Conservation (phyloP, 2,329 filamentous ascomycete genomes). For the Dothistroma pini region DNA sequence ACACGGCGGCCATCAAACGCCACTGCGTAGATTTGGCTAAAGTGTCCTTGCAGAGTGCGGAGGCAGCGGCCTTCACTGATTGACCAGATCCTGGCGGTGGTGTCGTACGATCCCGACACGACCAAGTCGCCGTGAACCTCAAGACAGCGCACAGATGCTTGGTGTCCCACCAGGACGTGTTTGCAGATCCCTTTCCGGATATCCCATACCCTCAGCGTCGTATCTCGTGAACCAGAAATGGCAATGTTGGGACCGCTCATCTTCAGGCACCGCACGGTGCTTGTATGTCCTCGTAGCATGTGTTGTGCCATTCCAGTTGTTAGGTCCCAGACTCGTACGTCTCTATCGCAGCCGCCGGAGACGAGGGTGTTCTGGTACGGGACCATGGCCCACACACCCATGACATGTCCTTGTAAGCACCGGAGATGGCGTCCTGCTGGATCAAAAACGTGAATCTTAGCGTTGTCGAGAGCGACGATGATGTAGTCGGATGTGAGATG, state of each 20-base stretch:
- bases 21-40: slow-evolving; percentile 98
- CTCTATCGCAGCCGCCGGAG: slow-evolving; percentile 92
- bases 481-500: slow-evolving; percentile 96
- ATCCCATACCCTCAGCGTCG: slow-evolving; percentile 93
- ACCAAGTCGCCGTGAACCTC: slow-evolving; percentile 96
- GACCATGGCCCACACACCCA: slow-evolving; percentile 99
- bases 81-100: slow-evolving; percentile 94
- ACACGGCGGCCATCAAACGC: slow-evolving; percentile 93
- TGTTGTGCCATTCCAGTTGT: slow-evolving; percentile 75
- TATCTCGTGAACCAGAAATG: slow-evolving; percentile 94
- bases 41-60: slow-evolving; percentile 86
- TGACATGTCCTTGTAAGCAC: slow-evolving; percentile 90
- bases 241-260: slow-evolving; percentile 94
- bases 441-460: slow-evolving; percentile 97
- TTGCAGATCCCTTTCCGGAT: slow-evolving; percentile 81
- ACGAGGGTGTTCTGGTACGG: slow-evolving; percentile 95
- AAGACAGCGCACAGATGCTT: slow-evolving; percentile 90
- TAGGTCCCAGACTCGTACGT: slow-evolving; percentile 96
- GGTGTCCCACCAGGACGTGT: slow-evolving; percentile 89
- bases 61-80: slow-evolving; percentile 93
- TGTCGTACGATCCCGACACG: slow-evolving; percentile 98
- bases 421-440: slow-evolving; percentile 83
- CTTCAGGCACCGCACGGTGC: slow-evolving; percentile 92
- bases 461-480: slow-evolving; percentile 94
- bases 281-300: slow-evolving; percentile 89